Conservation (phyloP, 371 early-diverging fungal species). For the Umbelopsis sp. region DNA sequence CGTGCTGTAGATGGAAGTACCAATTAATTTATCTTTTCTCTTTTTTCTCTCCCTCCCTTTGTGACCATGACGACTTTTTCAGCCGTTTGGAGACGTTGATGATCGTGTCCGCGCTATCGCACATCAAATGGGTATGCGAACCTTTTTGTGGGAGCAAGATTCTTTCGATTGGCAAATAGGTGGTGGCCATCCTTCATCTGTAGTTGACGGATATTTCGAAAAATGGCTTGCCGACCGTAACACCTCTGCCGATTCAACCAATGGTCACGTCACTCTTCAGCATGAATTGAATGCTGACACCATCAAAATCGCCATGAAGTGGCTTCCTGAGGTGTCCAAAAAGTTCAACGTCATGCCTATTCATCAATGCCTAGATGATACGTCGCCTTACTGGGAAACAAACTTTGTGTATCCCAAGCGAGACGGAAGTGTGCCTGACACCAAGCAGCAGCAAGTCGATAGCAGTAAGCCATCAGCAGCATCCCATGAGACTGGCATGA, state of each 20-base stretch:
- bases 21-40: too few relatives aligned
- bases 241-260: conserved; percentile 30
- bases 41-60: too few relatives aligned
- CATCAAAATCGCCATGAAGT: conserved; percentile 44
- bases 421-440: conserved; percentile 16
- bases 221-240: conserved; percentile 40
- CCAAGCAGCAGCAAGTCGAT: too few relatives aligned
- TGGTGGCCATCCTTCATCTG: conserved; percentile 29
- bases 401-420: conserved; percentile 40
- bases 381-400: conserved; percentile 55
- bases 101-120: conserved; percentile 53
- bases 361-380: conserved; percentile 52
- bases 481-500: too few relatives aligned
- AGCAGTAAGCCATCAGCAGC: background rate
- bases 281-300: conserved; percentile 54
- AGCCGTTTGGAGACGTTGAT: conserved; percentile 53
- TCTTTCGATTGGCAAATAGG: conserved; percentile 45
- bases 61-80: too few relatives aligned
- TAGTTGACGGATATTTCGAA: conserved; percentile 39
- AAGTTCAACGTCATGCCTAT: conserved; percentile 52
- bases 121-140: conserved; percentile 49
- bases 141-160: conserved; percentile 47
- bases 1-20: too few relatives aligned
- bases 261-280: conserved; percentile 52
- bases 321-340: conserved; percentile 48